Conservation (phyloP, 1,139 yeast species). For the Magnusiomyces paraingens region DNA sequence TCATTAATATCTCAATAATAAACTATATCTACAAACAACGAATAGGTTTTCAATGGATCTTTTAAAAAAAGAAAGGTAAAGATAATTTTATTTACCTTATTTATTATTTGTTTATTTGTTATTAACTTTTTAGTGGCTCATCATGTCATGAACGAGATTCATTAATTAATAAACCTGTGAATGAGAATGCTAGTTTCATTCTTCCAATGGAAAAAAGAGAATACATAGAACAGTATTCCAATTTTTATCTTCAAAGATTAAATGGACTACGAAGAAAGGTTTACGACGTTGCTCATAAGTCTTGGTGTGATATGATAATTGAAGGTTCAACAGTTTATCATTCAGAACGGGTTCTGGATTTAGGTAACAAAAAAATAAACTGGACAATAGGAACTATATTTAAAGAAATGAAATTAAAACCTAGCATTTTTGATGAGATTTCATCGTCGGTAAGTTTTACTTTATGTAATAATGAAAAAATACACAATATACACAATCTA, state of each 20-base stretch:
- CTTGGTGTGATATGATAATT: slow-evolving; percentile 44
- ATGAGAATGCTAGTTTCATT: slow-evolving; percentile 9
- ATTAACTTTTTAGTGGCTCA: too few species aligned
- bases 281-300: slow-evolving; percentile 40
- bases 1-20: too few species aligned
- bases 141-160: too few species aligned
- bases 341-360: slow-evolving; percentile 69
- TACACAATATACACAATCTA: slow-evolving; percentile 20
- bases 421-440: slow-evolving; percentile 78
- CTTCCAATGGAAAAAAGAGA: slow-evolving; percentile 36
- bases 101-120: too few species aligned
- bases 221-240: slow-evolving; percentile 66
- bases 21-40: too few species aligned
- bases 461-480: neutral
- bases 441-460: slow-evolving; percentile 35
- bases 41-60: too few species aligned
- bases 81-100: too few species aligned
- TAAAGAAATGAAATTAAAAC: slow-evolving; percentile 76
- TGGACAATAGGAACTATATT: slow-evolving; percentile 92
- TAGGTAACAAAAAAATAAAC: slow-evolving; percentile 59
- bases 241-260: slow-evolving; percentile 64
- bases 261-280: slow-evolving; percentile 50
- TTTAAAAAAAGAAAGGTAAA: too few species aligned
- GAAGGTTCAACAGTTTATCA: slow-evolving; percentile 34
- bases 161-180: too few species aligned